These are phyloP conservation scores for Microbotryum intermedium DNA, from an alignment of 1,284 basidiomycete genomes.

Conservation along the genomic window DNA sequence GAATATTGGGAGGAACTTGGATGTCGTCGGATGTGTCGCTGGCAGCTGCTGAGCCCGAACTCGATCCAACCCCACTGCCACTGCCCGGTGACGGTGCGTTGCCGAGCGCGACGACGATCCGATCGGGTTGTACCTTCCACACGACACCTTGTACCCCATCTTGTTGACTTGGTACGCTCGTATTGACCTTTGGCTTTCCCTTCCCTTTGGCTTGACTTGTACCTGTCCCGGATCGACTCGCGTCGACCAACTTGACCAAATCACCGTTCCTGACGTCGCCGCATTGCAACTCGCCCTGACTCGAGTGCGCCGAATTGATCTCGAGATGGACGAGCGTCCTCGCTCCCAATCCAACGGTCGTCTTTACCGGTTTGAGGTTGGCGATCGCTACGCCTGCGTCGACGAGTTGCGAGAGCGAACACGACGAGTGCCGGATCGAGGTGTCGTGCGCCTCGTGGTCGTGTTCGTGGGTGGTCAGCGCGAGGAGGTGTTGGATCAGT, in stretches of 20 bases:
- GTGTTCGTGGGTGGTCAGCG: too few species aligned
- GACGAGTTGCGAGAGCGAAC: conserved; percentile 1
- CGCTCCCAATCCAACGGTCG: conserved; percentile 28
- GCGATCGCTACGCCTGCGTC: background rate
- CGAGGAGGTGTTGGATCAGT: too few species aligned
- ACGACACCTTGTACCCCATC: conserved; percentile 29
- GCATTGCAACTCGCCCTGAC: conserved; percentile 5
- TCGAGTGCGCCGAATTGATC: conserved; percentile 10
- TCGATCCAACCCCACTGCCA: background rate
- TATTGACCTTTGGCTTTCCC: background rate
- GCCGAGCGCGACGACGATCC: conserved; percentile 27
- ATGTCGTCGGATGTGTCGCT: conserved; percentile 14
- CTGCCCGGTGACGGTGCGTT: background rate
- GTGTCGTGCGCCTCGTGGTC: background rate
- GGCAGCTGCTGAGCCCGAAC: background rate
- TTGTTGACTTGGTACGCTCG: conserved; percentile 10
- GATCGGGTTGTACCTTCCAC: conserved; percentile 24
- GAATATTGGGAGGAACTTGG: conserved; percentile 19
- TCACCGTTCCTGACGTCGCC: conserved; percentile 31
- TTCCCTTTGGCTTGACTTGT: background rate
- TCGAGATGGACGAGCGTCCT: conserved; percentile 29
- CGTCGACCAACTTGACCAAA: background rate
- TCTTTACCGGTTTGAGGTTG: background rate
- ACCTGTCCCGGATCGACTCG: background rate
- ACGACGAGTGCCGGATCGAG: background rate